Conservation (phyloP, 352 stramenopile species). For the Thraustochytrium striatum region DNA sequence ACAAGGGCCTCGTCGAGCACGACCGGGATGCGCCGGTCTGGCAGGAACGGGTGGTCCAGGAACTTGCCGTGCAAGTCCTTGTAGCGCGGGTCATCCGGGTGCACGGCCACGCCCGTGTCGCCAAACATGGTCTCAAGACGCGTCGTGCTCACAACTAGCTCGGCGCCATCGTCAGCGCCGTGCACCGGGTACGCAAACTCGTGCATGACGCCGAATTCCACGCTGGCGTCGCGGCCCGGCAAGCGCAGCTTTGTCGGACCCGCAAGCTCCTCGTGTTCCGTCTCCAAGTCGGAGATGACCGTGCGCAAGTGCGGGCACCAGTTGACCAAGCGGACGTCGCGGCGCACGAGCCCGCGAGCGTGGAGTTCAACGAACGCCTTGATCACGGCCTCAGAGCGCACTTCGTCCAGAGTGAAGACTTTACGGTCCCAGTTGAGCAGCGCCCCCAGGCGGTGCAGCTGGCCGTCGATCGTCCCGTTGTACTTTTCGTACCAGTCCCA, state of each 20-base stretch:
- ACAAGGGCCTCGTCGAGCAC: constrained; percentile 90
- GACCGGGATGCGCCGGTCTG: constrained; percentile 91
- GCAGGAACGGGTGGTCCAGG: constrained; percentile 95
- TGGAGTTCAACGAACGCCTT: constrained; percentile 79
- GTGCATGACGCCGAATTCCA: constrained; percentile 75
- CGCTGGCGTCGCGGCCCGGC: constrained; percentile 13
- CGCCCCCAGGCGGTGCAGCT: constrained; percentile 67
- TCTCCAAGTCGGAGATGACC: constrained; percentile 79
- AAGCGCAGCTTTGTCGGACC: constrained; percentile 45
- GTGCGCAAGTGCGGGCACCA: constrained; percentile 79
- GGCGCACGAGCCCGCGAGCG: constrained; percentile 67
- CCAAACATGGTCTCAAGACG: constrained; percentile 99
- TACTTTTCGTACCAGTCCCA: constrained; percentile 95
- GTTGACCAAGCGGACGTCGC: constrained; percentile 82
- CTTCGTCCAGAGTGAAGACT: constrained; percentile 77
- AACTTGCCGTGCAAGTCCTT: constrained; percentile 87
- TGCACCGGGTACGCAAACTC: constrained; percentile 81
- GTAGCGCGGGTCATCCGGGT: constrained; percentile 96
- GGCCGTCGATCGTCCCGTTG: constrained; percentile 71
- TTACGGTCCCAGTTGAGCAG: constrained; percentile 78
- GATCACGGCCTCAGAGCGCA: constrained; percentile 60
- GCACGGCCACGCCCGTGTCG: constrained; percentile 94
- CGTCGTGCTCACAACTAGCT: constrained; percentile 85
- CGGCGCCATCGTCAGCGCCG: constrained; percentile 66
- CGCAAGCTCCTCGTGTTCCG: constrained; percentile 59